A percentile compares a stretch with the other conserved stretches of the same genome.
Evolutionary conservation across 2,329 filamentous ascomycete species (phyloP).

Genomic region (Fusarium sp.): DNA sequence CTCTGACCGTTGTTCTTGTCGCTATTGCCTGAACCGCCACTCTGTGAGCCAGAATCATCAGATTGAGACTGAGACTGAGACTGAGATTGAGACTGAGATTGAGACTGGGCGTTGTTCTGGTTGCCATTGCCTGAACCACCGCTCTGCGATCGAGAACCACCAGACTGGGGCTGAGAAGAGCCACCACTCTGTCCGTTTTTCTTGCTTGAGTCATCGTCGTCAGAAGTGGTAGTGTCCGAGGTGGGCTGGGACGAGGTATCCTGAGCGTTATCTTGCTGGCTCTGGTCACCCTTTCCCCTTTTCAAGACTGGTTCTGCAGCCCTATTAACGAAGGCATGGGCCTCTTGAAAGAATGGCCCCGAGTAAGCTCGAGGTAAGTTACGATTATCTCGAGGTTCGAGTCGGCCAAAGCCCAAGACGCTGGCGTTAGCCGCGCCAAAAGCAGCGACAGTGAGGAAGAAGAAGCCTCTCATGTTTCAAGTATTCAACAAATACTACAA

Average conservation of each 20-base stretch:
- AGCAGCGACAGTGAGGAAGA: slow-evolving; percentile 21
- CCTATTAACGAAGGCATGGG: background rate
- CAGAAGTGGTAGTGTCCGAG: background rate
- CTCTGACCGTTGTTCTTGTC: background rate
- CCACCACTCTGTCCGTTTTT: background rate
- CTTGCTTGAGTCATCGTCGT: background rate
- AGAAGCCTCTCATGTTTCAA: slow-evolving; percentile 27
- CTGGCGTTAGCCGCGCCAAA: slow-evolving; percentile 25
- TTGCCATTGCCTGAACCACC: background rate
- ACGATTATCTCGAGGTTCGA: background rate
- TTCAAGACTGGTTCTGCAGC: background rate
- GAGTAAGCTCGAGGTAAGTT: background rate
- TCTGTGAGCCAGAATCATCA: background rate
- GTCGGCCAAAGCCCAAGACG: slow-evolving; percentile 1
- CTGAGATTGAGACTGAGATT: no score
- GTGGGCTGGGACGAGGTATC: no score
- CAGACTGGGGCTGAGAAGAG: background rate
- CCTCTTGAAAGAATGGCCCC: background rate
- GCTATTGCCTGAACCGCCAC: background rate
- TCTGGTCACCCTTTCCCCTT: background rate
- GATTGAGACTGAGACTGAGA: background rate
- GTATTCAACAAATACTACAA: slow-evolving; percentile 13
- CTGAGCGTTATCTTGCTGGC: background rate
- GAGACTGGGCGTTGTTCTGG: no score
- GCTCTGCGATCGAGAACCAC: background rate